Conservation (phyloP, 2,329 filamentous ascomycete genomes). For the Alternaria arbusti region DNA sequence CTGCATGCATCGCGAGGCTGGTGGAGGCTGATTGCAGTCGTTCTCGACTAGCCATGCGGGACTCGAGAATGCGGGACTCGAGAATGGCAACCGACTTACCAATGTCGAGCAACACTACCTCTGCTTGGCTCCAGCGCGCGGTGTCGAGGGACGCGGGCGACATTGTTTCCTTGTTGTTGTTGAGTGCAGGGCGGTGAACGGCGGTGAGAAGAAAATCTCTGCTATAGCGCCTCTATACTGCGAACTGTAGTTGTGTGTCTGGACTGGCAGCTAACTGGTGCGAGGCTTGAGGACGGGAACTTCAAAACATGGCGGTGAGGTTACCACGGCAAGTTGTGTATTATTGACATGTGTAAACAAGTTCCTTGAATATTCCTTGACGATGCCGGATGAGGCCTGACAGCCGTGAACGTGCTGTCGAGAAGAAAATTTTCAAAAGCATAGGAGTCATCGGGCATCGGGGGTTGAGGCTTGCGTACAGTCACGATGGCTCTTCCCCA, state of each 20-base stretch:
- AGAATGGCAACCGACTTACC: constrained; percentile 54
- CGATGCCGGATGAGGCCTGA: constrained; percentile 25
- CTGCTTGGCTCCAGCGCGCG: constrained; percentile 45
- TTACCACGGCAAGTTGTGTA: constrained; percentile 16
- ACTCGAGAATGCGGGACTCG: constrained; percentile 26
- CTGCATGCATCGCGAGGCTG: constrained; percentile 22
- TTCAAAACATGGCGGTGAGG: constrained; percentile 39
- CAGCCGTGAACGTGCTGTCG: constrained; percentile 21
- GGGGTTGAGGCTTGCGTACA: neutral
- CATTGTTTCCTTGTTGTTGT: constrained; percentile 28
- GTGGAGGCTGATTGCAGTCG: constrained; percentile 27
- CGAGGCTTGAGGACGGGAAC: constrained; percentile 25
- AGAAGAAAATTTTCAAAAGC: constrained; percentile 27
- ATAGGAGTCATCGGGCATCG: constrained; percentile 6
- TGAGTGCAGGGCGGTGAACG: constrained; percentile 37
- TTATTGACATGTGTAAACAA: constrained; percentile 5
- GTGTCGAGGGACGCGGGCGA: constrained; percentile 33
- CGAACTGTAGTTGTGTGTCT: constrained; percentile 26
- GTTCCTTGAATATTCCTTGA: neutral
- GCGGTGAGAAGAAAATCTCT: constrained; percentile 44
- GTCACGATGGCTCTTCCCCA: neutral
- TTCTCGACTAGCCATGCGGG: constrained; percentile 12
- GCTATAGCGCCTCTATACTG: constrained; percentile 12
- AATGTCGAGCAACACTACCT: constrained; percentile 64
- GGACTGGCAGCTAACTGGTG: constrained; percentile 37